Evolutionary conservation across 2,329 filamentous ascomycete species (phyloP).

Genomic region (Cladophialophora immunda): DNA sequence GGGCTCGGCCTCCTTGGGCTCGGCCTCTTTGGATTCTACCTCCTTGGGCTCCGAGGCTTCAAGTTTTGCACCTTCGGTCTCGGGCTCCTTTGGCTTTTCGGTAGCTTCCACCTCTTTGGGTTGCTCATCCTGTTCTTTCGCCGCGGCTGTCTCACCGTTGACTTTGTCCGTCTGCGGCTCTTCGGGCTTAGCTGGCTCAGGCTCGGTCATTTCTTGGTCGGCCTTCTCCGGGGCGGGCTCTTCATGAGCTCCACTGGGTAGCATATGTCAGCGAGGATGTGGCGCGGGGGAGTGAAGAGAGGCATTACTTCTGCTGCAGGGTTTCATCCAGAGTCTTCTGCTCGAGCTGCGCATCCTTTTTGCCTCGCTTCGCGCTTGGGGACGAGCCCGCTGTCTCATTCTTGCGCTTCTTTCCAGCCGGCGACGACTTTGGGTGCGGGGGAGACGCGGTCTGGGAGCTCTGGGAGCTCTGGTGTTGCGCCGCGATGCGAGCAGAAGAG

Average conservation of each 20-base stretch:
- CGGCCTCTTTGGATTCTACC: constrained; percentile 7
- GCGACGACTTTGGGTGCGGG: constrained; percentile 34
- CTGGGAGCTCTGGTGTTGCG: constrained; percentile 39
- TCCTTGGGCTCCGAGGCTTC: constrained; percentile 25
- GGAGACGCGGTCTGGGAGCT: constrained; percentile 42
- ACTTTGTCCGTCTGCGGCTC: constrained; percentile 35
- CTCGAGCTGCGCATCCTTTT: constrained; percentile 43
- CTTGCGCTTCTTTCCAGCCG: constrained; percentile 53
- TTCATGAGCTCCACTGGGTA: constrained; percentile 22
- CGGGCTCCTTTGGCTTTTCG: constrained; percentile 23
- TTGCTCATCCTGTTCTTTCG: constrained; percentile 42
- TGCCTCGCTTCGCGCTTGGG: constrained; percentile 50
- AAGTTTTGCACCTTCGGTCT: constrained; percentile 27
- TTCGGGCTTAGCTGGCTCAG: constrained; percentile 20
- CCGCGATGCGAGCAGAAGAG: constrained; percentile 52
- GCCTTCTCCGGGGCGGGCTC: constrained; percentile 26
- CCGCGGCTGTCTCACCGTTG: constrained; percentile 28
- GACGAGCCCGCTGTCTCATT: constrained; percentile 38
- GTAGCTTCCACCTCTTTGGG: constrained; percentile 35
- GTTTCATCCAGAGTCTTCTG: constrained; percentile 45
- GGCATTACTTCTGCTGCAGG: constrained; percentile 36
- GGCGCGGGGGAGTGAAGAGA: not conserved
- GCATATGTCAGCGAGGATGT: constrained; percentile 22
- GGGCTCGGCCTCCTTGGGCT: constrained; percentile 16
- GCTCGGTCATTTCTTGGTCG: constrained; percentile 20